These are phyloP conservation scores for Kurtzmaniella fragi DNA, from an alignment of 805 yeast species.

Conservation along the genomic window DNA sequence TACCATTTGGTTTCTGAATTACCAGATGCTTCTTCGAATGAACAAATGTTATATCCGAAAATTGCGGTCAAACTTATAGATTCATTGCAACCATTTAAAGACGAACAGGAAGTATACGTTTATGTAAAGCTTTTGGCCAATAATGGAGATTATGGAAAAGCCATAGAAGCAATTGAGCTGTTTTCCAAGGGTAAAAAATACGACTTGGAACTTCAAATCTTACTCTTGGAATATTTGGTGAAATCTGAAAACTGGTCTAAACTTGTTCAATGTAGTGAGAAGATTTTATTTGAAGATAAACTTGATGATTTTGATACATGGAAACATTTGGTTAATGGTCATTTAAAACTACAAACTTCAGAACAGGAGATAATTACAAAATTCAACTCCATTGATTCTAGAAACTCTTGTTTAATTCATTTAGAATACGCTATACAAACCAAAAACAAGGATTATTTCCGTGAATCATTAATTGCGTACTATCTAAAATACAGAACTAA, in stretches of 20 bases:
- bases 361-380: slow-evolving; percentile 6
- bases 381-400: slow-evolving; percentile 7
- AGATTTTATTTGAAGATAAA: slow-evolving; percentile 39
- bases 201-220: slow-evolving; percentile 61
- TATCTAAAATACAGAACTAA: slow-evolving; percentile 46
- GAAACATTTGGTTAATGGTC: slow-evolving; percentile 49
- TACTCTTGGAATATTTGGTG: slow-evolving; percentile 45
- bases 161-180: slow-evolving; percentile 16
- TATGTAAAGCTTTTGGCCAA: slow-evolving; percentile 45
- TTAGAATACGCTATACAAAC: slow-evolving; percentile 14
- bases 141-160: slow-evolving; percentile 27
- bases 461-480: slow-evolving; percentile 34
- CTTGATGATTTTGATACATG: slow-evolving; percentile 79
- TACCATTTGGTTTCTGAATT: slow-evolving; percentile 38
- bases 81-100: slow-evolving; percentile 43
- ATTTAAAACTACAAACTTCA: slow-evolving; percentile 21
- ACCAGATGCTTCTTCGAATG: slow-evolving; percentile 18
- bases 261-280: slow-evolving; percentile 35
- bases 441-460: slow-evolving; percentile 14
- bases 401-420: slow-evolving; percentile 27
- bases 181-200: slow-evolving; percentile 30
- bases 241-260: slow-evolving; percentile 36
- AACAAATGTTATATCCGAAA: slow-evolving; percentile 2
- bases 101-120: slow-evolving; percentile 65
- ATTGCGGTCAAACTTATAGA: slow-evolving; percentile 57